phyloP scores from a whole-genome alignment of 2,329 filamentous ascomycete genomes.

The Teratosphaeria viscida region DNA sequence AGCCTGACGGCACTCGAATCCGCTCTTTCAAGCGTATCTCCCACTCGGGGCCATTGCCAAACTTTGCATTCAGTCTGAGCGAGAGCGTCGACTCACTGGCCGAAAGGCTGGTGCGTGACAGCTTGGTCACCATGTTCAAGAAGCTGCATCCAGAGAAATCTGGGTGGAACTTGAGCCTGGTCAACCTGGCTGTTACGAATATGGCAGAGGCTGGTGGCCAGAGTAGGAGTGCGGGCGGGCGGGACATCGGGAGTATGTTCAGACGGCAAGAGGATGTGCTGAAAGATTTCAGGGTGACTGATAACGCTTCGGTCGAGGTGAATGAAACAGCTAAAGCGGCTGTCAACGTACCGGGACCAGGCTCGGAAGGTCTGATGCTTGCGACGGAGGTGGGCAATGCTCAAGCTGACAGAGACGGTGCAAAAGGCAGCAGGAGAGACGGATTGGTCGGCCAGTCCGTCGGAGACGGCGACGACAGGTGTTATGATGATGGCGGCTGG shows the following conservation, averaged over 20 bases:
- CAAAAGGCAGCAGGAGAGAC: neutral
- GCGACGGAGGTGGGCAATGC: neutral
- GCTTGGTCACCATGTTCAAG: conserved; percentile 61
- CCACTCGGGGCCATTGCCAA: conserved; percentile 62
- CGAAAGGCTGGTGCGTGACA: conserved; percentile 58
- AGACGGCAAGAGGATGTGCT: conserved; percentile 59
- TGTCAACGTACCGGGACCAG: neutral
- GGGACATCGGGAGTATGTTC: conserved; percentile 79
- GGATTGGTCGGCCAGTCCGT: conserved; percentile 4
- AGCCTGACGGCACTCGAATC: conserved; percentile 43
- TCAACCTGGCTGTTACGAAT: conserved; percentile 83
- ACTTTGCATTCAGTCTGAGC: conserved; percentile 58
- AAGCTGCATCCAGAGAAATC: conserved; percentile 58
- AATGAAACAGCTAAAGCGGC: neutral
- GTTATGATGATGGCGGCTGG: neutral
- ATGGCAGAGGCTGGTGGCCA: conserved; percentile 48
- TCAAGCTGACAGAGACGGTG: neutral
- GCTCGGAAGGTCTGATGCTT: neutral
- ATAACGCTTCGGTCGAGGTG: conserved; percentile 11
- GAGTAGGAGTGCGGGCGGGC: conserved; percentile 41
- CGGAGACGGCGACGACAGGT: neutral
- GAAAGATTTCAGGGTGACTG: conserved; percentile 54
- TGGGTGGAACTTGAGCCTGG: conserved; percentile 69
- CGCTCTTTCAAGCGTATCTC: conserved; percentile 62
- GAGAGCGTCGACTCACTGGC: conserved; percentile 51